Evolutionary conservation across 805 yeast genomes (phyloP), one percentile per base, ranked within the genome.

Genomic region (Barnettozyma salicaria): DNA sequence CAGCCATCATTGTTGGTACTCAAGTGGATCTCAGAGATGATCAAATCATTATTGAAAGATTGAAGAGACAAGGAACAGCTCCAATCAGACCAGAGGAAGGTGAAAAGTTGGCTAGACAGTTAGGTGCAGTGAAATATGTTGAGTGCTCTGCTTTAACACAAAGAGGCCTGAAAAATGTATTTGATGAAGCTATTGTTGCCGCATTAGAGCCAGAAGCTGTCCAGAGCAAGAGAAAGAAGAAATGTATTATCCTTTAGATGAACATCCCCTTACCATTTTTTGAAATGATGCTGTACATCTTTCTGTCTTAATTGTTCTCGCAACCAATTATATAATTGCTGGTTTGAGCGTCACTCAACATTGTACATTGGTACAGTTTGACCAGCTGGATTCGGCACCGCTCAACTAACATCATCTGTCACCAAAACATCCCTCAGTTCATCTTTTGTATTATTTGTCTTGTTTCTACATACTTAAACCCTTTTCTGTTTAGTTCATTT

Each of bases 121-220:
- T 89, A 52, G 81, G 92, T 49, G 97, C 97, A 13, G 96, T 92
- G 35, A 89, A 90, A 63, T 90, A 90, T 63, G 95, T 90, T 30
- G 98, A 90, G 65, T 90, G 98, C 64, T 89, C 97, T 9, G 98
- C 98, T 8, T 73, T 92, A 57, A 92, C 97, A 35, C 98, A 90
- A 65, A 80, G 88, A 59, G 98, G 98, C 11, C 74, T 92, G 61
- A 92, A 90, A 67, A 88, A 94, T 49, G 96, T 90, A n/a, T 90
- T 90, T 65, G 97, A 92, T 60, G 97, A 88, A 65, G 97, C 97
- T 19, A 92, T 92, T 42, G 97, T 92, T 34, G 97, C 97, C 35
- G 97, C 97, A 19, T 73, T 92, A 47, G 97, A 90, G 60, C 97
- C 97, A 33, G 97, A 97, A 19, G 92, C 83, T 47, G 78, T 84